Evolutionary conservation across 805 yeast species (phyloP), one percentile per base, ranked within the genome.

Genomic region (Debaryomyces prosopidis): DNA sequence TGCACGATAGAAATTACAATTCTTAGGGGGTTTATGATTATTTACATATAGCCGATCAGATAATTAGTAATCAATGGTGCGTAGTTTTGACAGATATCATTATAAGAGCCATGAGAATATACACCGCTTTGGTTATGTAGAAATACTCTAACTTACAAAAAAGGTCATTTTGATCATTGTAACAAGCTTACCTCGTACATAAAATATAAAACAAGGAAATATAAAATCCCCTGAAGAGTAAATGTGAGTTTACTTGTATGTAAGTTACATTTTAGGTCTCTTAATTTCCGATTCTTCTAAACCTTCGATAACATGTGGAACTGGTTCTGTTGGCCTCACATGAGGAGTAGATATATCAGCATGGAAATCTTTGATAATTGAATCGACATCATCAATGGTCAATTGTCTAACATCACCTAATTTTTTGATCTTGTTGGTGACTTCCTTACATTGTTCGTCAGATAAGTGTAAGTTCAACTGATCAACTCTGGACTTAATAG

Each of bases 401-500:
- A 94, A 80, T 47, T 89, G 94, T 71, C 98, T 82, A 47, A 94
- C 89, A 67, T 92, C 99, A 55, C 98, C 99, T 61, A 92, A 79
- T 71, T 84, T 80, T 79, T 92, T 92, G 70, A 92, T 91, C 77
- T 91, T 91, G 58, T 80, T 77, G 30, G 99, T 92, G 52, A 94
- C 96, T 66, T 89, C 97, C 80, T 94, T 94, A 72, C 88, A 77
- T 79, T 92, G 97, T 56, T 84, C 92, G 65, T 92, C 99, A 40
- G 94, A 82, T 64, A 92, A 78, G 59, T 84, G 75, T 71, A 92
- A 78, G 72, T 94, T 91, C 73, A 92, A 81, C 73, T 92, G 99
- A 68, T 92, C 99, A 50, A 94, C 99, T 73, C 99, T 87, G 36
- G 96, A 83, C 77, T 92, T 92, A 80, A 92, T 92, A 45, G 98